These are phyloP conservation scores for Stachybotrys chlorohalonatus DNA, from an alignment of 2,329 filamentous ascomycete species.

Conservation along the genomic window DNA sequence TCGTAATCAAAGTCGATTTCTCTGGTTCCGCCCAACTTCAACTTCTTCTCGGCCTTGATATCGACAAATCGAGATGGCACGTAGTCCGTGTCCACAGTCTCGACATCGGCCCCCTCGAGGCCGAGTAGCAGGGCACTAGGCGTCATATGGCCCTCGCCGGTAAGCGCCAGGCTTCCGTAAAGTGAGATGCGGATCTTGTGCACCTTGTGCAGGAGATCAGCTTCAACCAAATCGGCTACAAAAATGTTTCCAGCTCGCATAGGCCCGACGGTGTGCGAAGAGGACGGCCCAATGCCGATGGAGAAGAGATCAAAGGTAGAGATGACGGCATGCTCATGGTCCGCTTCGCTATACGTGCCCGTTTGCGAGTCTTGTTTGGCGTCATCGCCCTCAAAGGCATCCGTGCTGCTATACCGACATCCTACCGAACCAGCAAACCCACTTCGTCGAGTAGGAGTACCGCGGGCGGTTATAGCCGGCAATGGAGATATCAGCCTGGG, in stretches of 20 bases:
- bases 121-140: slow-evolving; percentile 38
- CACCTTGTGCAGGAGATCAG: slow-evolving; percentile 33
- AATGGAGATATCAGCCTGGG: neutral
- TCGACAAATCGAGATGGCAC: slow-evolving; percentile 35
- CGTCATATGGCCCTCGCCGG: slow-evolving; percentile 43
- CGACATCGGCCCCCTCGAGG: slow-evolving; percentile 39
- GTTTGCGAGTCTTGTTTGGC: slow-evolving; percentile 8
- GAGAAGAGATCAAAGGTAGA: slow-evolving; percentile 43
- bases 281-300: slow-evolving; percentile 41
- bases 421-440: neutral
- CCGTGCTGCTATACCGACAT: neutral
- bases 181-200: slow-evolving; percentile 37
- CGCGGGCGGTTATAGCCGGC: neutral
- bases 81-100: slow-evolving; percentile 38
- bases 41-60: slow-evolving; percentile 35
- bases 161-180: slow-evolving; percentile 41
- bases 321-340: slow-evolving; percentile 42
- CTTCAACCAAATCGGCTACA: slow-evolving; percentile 36
- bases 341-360: slow-evolving; percentile 37
- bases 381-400: slow-evolving; percentile 12
- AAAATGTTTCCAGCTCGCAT: slow-evolving; percentile 45
- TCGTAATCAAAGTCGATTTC: slow-evolving; percentile 41
- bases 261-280: slow-evolving; percentile 41
- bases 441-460: neutral
- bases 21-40: slow-evolving; percentile 33